Evolutionary conservation across 352 stramenopile species (phyloP).

Genomic region (Globisporangium cylindrosporum): DNA sequence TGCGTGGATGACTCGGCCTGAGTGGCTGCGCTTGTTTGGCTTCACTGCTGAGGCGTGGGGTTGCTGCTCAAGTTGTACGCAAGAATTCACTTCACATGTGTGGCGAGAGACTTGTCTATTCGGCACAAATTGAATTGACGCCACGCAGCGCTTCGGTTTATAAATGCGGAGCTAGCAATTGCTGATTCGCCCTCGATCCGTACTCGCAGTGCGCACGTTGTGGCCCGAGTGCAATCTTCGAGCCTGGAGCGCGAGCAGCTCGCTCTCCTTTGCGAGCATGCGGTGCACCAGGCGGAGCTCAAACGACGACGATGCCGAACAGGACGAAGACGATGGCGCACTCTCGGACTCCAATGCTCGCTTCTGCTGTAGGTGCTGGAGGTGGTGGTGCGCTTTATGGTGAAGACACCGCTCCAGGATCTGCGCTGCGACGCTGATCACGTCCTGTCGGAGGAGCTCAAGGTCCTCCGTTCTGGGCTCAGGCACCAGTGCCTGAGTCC

Average conservation of each 20-base stretch:
- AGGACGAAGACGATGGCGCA: too few species aligned
- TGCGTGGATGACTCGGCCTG: too few species aligned
- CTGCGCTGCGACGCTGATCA: constrained; percentile 23
- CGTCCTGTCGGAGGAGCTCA: constrained; percentile 21
- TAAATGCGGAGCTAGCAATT: neutral
- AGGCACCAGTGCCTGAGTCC: neutral
- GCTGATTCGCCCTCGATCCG: neutral
- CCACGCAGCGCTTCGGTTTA: neutral
- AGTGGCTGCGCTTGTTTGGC: too few species aligned
- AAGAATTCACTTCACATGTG: too few species aligned
- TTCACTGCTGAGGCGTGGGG: too few species aligned
- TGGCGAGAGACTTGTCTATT: neutral
- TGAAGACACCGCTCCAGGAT: constrained; percentile 24
- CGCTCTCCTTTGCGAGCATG: constrained; percentile 34
- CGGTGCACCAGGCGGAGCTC: constrained; percentile 30
- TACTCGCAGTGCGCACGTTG: neutral
- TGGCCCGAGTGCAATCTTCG: neutral
- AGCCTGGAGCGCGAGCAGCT: constrained; percentile 23
- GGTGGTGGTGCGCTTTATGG: neutral
- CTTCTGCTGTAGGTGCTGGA: neutral
- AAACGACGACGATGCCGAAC: neutral
- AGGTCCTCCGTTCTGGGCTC: neutral
- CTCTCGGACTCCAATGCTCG: neutral
- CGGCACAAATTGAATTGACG: neutral
- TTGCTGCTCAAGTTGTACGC: too few species aligned